A percentile compares a stretch with the other conserved stretches of the same genome.
These are phyloP conservation scores for Melanogaster broomeanus DNA, from an alignment of 768 basidiomycete species.

Conservation along the genomic window DNA sequence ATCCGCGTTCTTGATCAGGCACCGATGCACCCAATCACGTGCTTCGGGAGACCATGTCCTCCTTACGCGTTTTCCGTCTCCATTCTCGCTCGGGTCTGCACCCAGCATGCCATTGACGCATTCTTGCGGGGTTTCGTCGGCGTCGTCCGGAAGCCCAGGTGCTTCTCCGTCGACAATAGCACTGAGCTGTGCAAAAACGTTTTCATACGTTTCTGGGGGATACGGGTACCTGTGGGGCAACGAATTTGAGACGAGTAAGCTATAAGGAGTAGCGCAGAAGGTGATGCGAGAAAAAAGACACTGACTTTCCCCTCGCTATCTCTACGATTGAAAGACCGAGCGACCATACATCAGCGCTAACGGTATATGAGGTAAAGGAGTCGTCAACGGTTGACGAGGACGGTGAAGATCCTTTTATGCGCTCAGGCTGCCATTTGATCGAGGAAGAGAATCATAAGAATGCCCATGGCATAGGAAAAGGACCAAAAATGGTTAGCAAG, in stretches of 20 bases:
- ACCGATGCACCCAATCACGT: conserved; percentile 78
- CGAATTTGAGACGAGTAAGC: background rate
- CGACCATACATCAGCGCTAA: conserved; percentile 98
- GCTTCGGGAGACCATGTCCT: conserved; percentile 47
- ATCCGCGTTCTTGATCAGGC: conserved; percentile 80
- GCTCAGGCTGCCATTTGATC: conserved; percentile 68
- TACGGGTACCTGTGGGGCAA: conserved; percentile 69
- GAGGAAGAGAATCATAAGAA: background rate
- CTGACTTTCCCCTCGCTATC: conserved; percentile 71
- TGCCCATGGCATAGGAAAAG: conserved; percentile 1
- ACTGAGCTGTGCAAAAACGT: conserved; percentile 95
- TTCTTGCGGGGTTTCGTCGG: conserved; percentile 26
- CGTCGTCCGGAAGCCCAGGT: conserved; percentile 76
- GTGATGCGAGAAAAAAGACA: background rate
- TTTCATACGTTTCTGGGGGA: conserved; percentile 95
- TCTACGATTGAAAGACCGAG: conserved; percentile 94
- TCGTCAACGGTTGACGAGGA: conserved; percentile 32
- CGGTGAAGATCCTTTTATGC: conserved; percentile 89
- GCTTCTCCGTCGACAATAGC: conserved; percentile 96
- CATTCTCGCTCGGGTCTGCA: conserved; percentile 13
- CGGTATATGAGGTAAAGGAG: conserved; percentile 69
- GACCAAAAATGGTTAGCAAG: conserved; percentile 1
- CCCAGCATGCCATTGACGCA: conserved; percentile 3
- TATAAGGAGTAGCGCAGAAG: background rate
- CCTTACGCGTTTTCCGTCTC: conserved; percentile 9